Evolutionary conservation across 106 monocot genomes (phyloP), one percentile per base, ranked within the genome.

Genomic region (Dendrobium catenatum): DNA sequence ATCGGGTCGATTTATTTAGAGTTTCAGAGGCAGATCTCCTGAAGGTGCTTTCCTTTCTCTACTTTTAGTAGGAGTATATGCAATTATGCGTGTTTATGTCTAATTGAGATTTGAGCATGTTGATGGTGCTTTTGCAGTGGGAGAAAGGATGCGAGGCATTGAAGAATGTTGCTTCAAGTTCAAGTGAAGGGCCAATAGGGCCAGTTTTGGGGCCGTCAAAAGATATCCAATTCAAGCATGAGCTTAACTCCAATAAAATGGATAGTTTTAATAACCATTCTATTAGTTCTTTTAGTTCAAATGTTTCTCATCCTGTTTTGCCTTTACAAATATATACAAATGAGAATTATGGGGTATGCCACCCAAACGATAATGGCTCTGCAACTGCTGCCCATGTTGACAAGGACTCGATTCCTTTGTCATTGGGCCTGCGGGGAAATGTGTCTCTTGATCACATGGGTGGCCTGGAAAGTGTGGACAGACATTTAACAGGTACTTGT

Each of bases 321-420:
- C 98, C 98, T 98, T 98, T 98, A 98, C 98, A 95, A 95, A 89
- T 77, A 84, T 85, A 79, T 88, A 98, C 98, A 55, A 83, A 88
- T 98, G 91, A 93, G 88, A 82, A 77, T 77, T 66, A 83, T 77
- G 22, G 72, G 51, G 56, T 41, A 82, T 78, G 72, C 79, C 61
- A 41, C 84, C 61, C 78, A 55, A 81, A 61, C 42, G n/a, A 72
- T 83, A 56, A 72, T 55, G 77, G 78, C 79, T 49, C 48, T 78
- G 61, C 78, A 59, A 6, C 2, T 79, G 70, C 55, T 83, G 67
- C 83, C 75, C 51, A 80, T 49, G 29, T 33, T 80, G 54, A 59
- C 15, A 68, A 47, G 72, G 16, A 11, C 67, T 72, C 17, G 22
- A 33, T 79, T 81, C 72, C 81, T 40, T 74, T 77, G 41, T 18